Evolutionary conservation across 352 stramenopile genomes (phyloP), one percentile per base, ranked within the genome.

Genomic region (Phytophthora ramorum): DNA sequence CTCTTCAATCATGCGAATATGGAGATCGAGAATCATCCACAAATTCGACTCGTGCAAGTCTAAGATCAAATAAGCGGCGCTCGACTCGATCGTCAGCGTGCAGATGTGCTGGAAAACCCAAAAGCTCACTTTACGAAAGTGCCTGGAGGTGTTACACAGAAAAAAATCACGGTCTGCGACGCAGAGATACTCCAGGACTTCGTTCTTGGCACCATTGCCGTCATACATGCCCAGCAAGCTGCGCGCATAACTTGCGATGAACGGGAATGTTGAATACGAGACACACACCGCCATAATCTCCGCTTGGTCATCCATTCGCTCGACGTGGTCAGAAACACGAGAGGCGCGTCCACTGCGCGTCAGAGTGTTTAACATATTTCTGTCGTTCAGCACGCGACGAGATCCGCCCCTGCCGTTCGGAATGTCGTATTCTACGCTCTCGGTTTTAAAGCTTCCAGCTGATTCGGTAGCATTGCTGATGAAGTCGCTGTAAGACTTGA

Each of bases 81-180:
- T 91, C 6, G 86, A 94, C 52, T 86, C 79, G 9, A 85, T 71
- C 7, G 83, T 76, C 2, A 94, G 68, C 9, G 86, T 94, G 55
- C 86, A 92, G 52, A 94, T 94, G 47, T 92, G 81, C 56, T 92
- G 80, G 32, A 92, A 91, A 5, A 92, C 76, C 86, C 86, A 94
- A 35, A 73, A 90, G 43, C 78, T 91, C 14, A 92, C 83, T 65
- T 91, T 92, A 60, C 78, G 89, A 35, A 92, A 92, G 50, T 92
- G 83, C 3, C 78, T 74, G 10, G 83, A 82, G 14, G 63, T 80
- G 44, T 90, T 89, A 71, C 86, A 89, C 19, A 90, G 48, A 43
- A 92, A 92, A 7, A 87, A 32, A 30, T 92, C 79, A 20, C 83
- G 73, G 63, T 92, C 79, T 2, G 71, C 55, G 14, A 73, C 60